Conservation (phyloP, 2,329 filamentous ascomycete species). For the Fusarium dimerum region DNA sequence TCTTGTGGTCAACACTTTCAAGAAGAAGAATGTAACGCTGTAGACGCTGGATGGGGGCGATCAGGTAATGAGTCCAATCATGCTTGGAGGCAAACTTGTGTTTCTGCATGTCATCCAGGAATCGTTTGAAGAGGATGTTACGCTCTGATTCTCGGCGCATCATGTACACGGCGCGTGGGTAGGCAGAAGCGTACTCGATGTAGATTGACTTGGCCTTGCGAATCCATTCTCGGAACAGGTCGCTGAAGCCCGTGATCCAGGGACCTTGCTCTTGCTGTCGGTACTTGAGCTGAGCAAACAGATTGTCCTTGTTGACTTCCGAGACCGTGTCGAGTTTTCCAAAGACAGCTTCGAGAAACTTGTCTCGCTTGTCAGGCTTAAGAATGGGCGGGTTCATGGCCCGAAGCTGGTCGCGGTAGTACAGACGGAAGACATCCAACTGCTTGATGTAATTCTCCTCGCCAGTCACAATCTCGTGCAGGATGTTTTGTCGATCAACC, state of each 20-base stretch:
- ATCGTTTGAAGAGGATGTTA: constrained; percentile 84
- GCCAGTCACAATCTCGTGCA: constrained; percentile 93
- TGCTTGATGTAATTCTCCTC: constrained; percentile 91
- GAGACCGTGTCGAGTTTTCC: constrained; percentile 88
- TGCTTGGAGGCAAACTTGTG: constrained; percentile 81
- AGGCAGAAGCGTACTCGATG: constrained; percentile 87
- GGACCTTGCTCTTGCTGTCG: constrained; percentile 95
- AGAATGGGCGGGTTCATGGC: constrained; percentile 78
- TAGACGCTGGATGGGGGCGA: constrained; percentile 87
- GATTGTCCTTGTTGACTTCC: constrained; percentile 87
- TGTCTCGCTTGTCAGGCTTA: constrained; percentile 71
- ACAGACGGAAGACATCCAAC: constrained; percentile 77
- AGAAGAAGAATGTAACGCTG: constrained; percentile 88
- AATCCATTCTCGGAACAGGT: constrained; percentile 98
- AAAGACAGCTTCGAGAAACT: constrained; percentile 84
- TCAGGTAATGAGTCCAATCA: constrained; percentile 93
- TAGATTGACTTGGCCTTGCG: constrained; percentile 88
- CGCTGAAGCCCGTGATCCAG: constrained; percentile 91
- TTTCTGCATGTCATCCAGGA: constrained; percentile 76
- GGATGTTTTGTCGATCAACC: constrained; percentile 85
- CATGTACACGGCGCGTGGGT: constrained; percentile 79
- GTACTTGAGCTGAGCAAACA: constrained; percentile 93
- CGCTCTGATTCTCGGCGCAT: constrained; percentile 81
- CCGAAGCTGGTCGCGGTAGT: constrained; percentile 82
- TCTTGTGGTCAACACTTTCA: constrained; percentile 80